phyloP scores from a whole-genome alignment of 306 rosid species.

The Cucurbita ficifolia region DNA sequence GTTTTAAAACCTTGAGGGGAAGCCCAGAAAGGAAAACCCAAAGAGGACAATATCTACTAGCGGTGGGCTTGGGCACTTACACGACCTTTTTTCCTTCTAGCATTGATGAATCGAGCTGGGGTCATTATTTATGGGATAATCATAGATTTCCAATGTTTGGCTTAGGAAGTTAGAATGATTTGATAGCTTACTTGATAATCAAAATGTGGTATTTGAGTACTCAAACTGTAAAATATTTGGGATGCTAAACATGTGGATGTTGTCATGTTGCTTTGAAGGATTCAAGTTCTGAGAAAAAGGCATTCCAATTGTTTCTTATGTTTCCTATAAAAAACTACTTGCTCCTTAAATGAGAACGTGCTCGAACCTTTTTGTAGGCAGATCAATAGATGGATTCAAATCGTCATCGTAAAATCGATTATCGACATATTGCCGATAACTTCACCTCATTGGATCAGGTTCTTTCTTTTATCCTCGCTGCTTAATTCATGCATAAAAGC shows the following conservation, averaged over 20 bases:
- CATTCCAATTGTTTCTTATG: not conserved
- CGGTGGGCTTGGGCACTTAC: no score
- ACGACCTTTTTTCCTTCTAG: not conserved
- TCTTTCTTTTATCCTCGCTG: not conserved
- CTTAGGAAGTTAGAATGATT: not conserved
- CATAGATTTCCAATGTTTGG: not conserved
- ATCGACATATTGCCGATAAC: constrained; percentile 46
- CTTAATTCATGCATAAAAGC: not conserved
- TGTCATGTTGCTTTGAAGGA: not conserved
- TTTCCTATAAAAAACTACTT: not conserved
- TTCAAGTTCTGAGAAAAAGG: not conserved
- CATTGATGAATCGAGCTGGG: not conserved
- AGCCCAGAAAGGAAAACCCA: no score
- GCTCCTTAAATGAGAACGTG: constrained; percentile 5
- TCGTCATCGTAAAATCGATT: constrained; percentile 14
- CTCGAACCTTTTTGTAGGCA: not conserved
- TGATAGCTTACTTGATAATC: not conserved
- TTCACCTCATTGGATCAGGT: constrained; percentile 86
- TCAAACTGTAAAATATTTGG: not conserved
- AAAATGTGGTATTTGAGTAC: not conserved
- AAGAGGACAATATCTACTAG: no score
- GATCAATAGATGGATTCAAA: constrained; percentile 13
- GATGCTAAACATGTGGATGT: not conserved
- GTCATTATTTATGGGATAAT: not conserved
- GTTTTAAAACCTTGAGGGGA: no score